Conservation (phyloP, 2,329 filamentous ascomycete genomes). For the Elsinoe australis region DNA sequence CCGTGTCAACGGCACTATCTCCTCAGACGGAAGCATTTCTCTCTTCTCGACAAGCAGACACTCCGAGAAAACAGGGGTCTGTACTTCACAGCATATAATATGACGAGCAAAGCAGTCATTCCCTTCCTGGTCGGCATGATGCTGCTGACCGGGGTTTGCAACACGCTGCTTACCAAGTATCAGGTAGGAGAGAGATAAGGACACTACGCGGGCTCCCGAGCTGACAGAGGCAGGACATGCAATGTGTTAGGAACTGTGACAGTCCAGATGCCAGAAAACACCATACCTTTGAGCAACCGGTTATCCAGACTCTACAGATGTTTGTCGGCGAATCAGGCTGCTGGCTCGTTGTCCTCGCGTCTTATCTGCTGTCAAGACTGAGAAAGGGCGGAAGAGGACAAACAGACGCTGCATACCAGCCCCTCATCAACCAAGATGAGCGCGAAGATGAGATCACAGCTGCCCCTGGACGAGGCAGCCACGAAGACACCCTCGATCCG, state of each 20-base stretch:
- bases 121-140: conserved; percentile 91
- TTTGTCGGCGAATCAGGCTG: conserved; percentile 94
- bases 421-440: conserved; percentile 18
- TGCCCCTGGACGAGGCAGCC: not conserved
- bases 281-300: conserved; percentile 81
- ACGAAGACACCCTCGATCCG: conserved; percentile 26
- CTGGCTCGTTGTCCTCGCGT: conserved; percentile 77
- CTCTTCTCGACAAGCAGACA: not conserved
- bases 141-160: conserved; percentile 91
- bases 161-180: conserved; percentile 93
- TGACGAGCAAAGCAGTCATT: conserved; percentile 65
- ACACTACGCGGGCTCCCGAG: not conserved
- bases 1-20: conserved; percentile 10
- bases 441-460: not conserved
- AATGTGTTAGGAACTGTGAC: conserved; percentile 89
- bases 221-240: conserved; percentile 63
- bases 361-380: conserved; percentile 55
- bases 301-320: conserved; percentile 95
- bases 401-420: conserved; percentile 16
- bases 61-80: not conserved
- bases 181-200: conserved; percentile 52
- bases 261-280: conserved; percentile 57
- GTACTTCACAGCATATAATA: conserved; percentile 32
- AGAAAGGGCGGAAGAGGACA: conserved; percentile 1
- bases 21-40: not conserved